phyloP scores from a whole-genome alignment of 768 basidiomycete species.

The Trametes maxima region DNA sequence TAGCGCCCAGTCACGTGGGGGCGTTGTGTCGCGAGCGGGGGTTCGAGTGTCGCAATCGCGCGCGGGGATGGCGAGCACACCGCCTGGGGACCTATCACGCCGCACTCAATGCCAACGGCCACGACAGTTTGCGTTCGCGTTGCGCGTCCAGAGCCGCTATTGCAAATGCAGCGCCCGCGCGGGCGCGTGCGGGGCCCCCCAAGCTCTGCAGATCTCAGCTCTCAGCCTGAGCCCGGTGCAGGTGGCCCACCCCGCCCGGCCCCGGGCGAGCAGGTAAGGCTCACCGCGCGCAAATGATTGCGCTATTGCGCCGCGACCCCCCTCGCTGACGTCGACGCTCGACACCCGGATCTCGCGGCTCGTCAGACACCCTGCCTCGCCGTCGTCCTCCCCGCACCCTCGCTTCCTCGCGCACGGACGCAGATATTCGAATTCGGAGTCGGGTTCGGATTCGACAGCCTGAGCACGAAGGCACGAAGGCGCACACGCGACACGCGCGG shows the following conservation, averaged over 20 bases:
- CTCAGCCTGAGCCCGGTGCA: no score
- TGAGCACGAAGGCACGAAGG: background rate
- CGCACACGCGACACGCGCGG: conserved; percentile 5
- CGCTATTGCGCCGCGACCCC: conserved; percentile 16
- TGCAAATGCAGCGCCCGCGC: conserved; percentile 6
- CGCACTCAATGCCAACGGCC: conserved; percentile 13
- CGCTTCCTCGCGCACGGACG: background rate
- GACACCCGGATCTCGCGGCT: conserved; percentile 17
- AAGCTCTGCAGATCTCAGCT: no score
- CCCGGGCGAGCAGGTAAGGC: background rate
- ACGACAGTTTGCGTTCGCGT: conserved; percentile 12
- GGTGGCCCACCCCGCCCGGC: background rate
- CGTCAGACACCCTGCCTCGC: background rate
- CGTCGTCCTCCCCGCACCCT: background rate
- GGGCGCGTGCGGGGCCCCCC: no score
- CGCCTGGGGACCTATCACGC: conserved; percentile 9
- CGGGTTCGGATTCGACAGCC: background rate
- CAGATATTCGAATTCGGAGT: background rate
- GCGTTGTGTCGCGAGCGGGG: conserved; percentile 17
- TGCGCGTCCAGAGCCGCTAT: conserved; percentile 16
- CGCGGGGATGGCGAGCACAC: conserved; percentile 17
- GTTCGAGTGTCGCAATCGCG: conserved; percentile 22
- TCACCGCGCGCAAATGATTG: background rate
- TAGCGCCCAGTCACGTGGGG: conserved; percentile 13
- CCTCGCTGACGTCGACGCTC: conserved; percentile 18